Percentiles rank a stretch among this genome's conserved stretches.
Conservation (phyloP, 2,329 filamentous ascomycete species). For the Alternaria angustiovoidea region DNA sequence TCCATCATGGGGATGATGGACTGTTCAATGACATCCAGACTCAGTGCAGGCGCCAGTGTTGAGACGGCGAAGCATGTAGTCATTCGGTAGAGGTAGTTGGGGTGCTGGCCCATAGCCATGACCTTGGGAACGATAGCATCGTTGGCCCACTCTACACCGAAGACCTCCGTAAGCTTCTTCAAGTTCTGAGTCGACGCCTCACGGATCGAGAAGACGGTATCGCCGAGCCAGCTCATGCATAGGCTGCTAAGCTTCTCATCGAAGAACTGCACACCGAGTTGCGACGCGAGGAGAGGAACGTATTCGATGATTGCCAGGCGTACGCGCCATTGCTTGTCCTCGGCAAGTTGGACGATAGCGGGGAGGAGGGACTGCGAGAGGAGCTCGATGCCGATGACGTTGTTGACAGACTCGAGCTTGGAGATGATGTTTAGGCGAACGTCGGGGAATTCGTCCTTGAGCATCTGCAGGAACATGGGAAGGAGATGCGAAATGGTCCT, state of each 20-base stretch:
- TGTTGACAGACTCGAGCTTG: constrained; percentile 98
- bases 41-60: constrained; percentile 91
- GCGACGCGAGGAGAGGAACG: constrained; percentile 92
- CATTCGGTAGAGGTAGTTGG: constrained; percentile 99
- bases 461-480: constrained; percentile 99
- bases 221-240: constrained; percentile 98
- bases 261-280: constrained; percentile 96
- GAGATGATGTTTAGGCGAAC: constrained; percentile 99
- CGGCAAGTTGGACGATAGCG: constrained; percentile 94
- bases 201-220: constrained; percentile 97
- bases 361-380: constrained; percentile 96
- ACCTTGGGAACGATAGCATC: constrained; percentile 98
- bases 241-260: constrained; percentile 94
- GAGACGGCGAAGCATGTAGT: constrained; percentile 99
- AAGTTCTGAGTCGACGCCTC: constrained; percentile 97
- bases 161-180: constrained; percentile 98
- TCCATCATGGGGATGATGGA: constrained; percentile 96
- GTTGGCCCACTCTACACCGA: constrained; percentile 96
- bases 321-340: constrained; percentile 99
- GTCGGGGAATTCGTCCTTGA: constrained; percentile 99
- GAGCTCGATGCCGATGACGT: constrained; percentile 97
- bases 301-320: constrained; percentile 99
- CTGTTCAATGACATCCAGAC: constrained; percentile 88
- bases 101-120: constrained; percentile 96
- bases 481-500: constrained; percentile 96